A percentile compares a stretch with the other conserved stretches of the same genome.
Conservation (phyloP, 2,329 filamentous ascomycete species). For the Pseudogymnoascus sp. region DNA sequence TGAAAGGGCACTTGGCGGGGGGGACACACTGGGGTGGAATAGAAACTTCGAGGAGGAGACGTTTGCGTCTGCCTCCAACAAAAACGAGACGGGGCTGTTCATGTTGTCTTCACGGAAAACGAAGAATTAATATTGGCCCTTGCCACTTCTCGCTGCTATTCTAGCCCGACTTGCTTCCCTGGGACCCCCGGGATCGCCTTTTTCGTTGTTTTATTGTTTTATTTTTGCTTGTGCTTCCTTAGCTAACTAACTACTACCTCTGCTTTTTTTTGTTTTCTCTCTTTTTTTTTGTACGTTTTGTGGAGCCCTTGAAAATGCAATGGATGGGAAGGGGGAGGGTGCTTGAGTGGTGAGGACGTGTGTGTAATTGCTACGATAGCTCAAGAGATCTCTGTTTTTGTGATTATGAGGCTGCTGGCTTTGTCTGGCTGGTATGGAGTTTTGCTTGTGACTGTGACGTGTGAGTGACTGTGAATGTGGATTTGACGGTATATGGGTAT, state of each 20-base stretch:
- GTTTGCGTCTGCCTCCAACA: neutral
- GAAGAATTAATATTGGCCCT: conserved; percentile 5
- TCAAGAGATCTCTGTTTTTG: conserved; percentile 8
- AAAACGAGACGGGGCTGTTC: conserved; percentile 3
- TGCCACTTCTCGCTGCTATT: conserved; percentile 6
- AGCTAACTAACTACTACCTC: conserved; percentile 2
- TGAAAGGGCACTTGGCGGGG: neutral
- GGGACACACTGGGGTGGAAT: neutral
- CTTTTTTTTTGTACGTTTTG: conserved; percentile 6
- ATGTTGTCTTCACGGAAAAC: conserved; percentile 7
- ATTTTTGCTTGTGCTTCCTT: conserved; percentile 2
- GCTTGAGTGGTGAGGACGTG: conserved; percentile 7
- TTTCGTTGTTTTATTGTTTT: conserved; percentile 8
- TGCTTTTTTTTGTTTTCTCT: conserved; percentile 1
- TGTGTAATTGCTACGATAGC: conserved; percentile 7
- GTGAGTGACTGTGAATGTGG: neutral
- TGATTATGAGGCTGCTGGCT: neutral
- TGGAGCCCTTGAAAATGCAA: conserved; percentile 8
- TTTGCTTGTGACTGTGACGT: neutral
- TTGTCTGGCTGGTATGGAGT: neutral
- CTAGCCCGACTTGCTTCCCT: neutral
- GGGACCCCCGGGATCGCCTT: neutral
- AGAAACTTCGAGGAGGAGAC: neutral
- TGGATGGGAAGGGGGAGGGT: conserved; percentile 3
- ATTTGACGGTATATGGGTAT: neutral